A percentile compares a stretch with the other conserved stretches of the same genome.
phyloP scores from a whole-genome alignment of 192 early-diverging fungal genomes.

The Helicostylum pulchrum region DNA sequence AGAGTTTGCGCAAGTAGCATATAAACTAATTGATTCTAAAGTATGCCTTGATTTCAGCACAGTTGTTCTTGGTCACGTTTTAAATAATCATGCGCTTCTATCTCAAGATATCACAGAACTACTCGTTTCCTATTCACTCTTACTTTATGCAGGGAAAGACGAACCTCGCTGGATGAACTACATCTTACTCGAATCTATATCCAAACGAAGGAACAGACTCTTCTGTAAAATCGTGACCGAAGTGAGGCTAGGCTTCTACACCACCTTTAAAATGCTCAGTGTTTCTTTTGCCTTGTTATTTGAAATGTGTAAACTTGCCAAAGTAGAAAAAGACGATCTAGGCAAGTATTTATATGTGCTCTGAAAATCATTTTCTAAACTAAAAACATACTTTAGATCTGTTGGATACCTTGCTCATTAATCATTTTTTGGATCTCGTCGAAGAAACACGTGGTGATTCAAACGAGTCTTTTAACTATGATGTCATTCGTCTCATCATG shows the following conservation, averaged over 20 bases:
- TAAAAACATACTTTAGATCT: constrained; percentile 33
- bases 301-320: constrained; percentile 58
- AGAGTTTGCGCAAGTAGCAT: constrained; percentile 44
- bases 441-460: constrained; percentile 52
- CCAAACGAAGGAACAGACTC: constrained; percentile 26
- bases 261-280: constrained; percentile 35
- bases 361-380: background rate
- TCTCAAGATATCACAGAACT: constrained; percentile 35
- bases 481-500: constrained; percentile 51
- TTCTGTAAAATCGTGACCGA: constrained; percentile 49
- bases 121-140: constrained; percentile 40
- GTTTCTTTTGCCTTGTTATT: constrained; percentile 54
- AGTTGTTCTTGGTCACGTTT: constrained; percentile 27
- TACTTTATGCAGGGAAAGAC: constrained; percentile 49
- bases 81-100: constrained; percentile 25
- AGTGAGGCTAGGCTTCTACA: constrained; percentile 21
- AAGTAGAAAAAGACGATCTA: constrained; percentile 47
- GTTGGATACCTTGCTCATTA: constrained; percentile 44
- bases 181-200: constrained; percentile 26
- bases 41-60: constrained; percentile 40
- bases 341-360: constrained; percentile 33
- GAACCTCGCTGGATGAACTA: constrained; percentile 39
- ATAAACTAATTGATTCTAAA: constrained; percentile 51
- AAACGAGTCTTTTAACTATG: constrained; percentile 55
- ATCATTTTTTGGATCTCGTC: constrained; percentile 54